Conservation (phyloP, 192 early-diverging fungal genomes). For the Lobosporangium transversale region DNA sequence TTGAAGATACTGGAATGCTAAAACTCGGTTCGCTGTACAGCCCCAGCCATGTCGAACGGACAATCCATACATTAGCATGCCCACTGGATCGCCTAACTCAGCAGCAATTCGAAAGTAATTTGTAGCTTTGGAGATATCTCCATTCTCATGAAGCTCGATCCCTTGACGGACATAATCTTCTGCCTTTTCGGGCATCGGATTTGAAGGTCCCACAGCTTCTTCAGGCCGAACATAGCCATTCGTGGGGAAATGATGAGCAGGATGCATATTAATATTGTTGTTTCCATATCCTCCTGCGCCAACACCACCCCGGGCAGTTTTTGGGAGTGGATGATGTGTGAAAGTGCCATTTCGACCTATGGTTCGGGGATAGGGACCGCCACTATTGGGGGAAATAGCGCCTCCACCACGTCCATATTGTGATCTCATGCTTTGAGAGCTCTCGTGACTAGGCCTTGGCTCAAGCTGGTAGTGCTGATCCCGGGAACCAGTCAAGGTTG, state of each 20-base stretch:
- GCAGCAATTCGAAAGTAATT: constrained; percentile 76
- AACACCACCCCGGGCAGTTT: constrained; percentile 9
- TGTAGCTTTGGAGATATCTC: constrained; percentile 77
- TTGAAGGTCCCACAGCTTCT: constrained; percentile 45
- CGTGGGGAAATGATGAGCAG: constrained; percentile 35
- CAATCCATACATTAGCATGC: constrained; percentile 78
- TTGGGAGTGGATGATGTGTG: constrained; percentile 18
- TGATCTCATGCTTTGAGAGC: constrained; percentile 7
- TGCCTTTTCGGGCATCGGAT: constrained; percentile 49
- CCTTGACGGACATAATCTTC: constrained; percentile 75
- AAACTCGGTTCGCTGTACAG: constrained; percentile 69
- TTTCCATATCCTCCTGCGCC: background rate
- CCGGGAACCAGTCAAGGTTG: too few relatives aligned
- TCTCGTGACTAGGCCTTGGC: constrained; percentile 25
- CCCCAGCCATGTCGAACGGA: constrained; percentile 84
- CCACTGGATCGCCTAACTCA: constrained; percentile 68
- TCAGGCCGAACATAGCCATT: constrained; percentile 44
- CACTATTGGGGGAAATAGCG: background rate
- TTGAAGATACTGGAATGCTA: constrained; percentile 77
- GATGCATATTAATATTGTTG: constrained; percentile 27
- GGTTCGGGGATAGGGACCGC: background rate
- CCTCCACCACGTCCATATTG: background rate
- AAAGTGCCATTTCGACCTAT: background rate
- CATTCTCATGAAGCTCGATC: constrained; percentile 73
- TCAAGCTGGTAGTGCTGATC: constrained; percentile 5